Evolutionary conservation across 192 early-diverging fungal genomes (phyloP).

Genomic region (Umbelopsis sp.): DNA sequence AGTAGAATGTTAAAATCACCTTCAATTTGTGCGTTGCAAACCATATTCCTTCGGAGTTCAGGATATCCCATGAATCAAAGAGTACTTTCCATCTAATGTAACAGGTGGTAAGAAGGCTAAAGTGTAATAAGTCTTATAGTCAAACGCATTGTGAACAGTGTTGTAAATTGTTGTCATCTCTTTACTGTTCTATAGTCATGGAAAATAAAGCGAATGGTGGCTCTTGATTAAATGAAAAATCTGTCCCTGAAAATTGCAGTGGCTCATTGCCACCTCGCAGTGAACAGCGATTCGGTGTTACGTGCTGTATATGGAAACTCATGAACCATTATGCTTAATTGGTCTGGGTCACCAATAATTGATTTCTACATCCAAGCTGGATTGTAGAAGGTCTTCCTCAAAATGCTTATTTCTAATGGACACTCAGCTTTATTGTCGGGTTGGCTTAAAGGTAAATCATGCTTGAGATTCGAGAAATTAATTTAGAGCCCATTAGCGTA

Average conservation of each 20-base stretch:
- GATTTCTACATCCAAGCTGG: neutral
- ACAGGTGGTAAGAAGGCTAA: too few relatives aligned
- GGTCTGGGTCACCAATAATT: slow-evolving; percentile 22
- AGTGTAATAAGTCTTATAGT: too few relatives aligned
- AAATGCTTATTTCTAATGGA: neutral
- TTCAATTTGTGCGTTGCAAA: neutral
- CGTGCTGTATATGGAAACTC: slow-evolving; percentile 1
- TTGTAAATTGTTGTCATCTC: too few relatives aligned
- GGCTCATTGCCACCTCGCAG: neutral
- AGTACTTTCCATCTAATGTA: too few relatives aligned
- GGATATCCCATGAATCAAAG: too few relatives aligned
- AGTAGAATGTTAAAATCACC: neutral
- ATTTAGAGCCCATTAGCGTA: too few relatives aligned
- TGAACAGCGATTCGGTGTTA: slow-evolving; percentile 1
- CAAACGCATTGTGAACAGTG: too few relatives aligned
- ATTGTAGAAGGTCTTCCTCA: neutral
- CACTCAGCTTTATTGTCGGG: neutral
- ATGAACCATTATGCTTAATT: slow-evolving; percentile 11
- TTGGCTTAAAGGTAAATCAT: neutral
- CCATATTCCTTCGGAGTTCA: neutral
- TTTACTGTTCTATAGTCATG: too few relatives aligned
- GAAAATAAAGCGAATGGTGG: neutral
- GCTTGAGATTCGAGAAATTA: neutral
- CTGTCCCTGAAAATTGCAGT: neutral
- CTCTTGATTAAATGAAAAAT: neutral